Base-by-base conservation (phyloP, 2,329 filamentous ascomycete genomes). In the Cryoendolithus antarcticus region DNA sequence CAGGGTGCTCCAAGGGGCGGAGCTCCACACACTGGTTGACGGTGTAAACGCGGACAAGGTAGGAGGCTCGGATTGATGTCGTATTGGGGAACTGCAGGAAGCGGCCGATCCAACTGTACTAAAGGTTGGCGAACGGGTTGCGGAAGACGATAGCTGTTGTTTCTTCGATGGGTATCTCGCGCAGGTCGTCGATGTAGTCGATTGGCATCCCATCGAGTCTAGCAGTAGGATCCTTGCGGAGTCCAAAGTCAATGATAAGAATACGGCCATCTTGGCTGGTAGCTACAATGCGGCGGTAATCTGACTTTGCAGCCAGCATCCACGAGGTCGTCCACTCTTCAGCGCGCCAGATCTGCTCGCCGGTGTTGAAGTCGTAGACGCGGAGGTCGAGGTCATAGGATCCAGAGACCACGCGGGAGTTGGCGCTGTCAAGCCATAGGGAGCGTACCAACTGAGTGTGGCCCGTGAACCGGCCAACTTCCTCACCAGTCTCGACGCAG, bases 371-470 rank as follows among this genome's bases (percentile, higher is more conserved):
- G 58, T 95, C 83, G 62, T 86, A 95, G 1, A 96, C 86, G 58
- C 93, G 93, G 58, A 98, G 88, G 52, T 89, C 88, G 52, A 85
- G 84, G 58, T 98, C 91, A 60, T 98, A 98, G 57, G 82, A 91
- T 11, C 86, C 91, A 49, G 84, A 93, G 43, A 98, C 74, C 24
- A 98, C 77, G 35, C 91, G 77, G 11, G 82, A 82, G 54, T 86
- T 91, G 40, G 83, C 73, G 39, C 78, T 85, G 61, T 98, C 91
- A 46, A 96, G 77, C 66, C 95, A 88, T 43, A 98, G 66, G 37
- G 83, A 91, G 42, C 91, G 80, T 15, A 98, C 89, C 24, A 98
- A 72, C 44, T 82, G 82, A 21, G 80, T 74, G 61, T 98, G 91
- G 4, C 88, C 89, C 35, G 74, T 72, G 59, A 93, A 82, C 56